Base-by-base conservation (phyloP, 306 rosid species). In the Trichosanthes truncata region DNA sequence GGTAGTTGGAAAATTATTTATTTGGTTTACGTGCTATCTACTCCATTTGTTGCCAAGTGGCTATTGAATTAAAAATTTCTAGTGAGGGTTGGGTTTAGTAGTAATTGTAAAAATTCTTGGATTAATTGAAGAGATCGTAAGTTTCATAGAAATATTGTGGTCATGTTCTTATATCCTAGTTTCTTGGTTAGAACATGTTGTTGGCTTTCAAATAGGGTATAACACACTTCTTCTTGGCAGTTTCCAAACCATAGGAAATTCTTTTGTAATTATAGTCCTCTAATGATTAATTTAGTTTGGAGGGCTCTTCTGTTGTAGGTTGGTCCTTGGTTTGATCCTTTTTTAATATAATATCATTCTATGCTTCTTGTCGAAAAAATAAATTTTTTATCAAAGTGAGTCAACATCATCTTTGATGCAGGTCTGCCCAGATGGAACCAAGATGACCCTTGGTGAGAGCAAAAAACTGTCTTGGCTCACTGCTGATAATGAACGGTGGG, bases 401-500 rank as follows among this genome's bases (percentile, higher is more conserved):
- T 43, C 61, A 14, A 43, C 77, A 79, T 86, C 69, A 51, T 83
- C 52, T 26, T 49, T 20, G 72, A 76, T 80, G 17, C 88, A 95
- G 98, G 89, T 89, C 48, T 87, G 97, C 35, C 88, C 89, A 86
- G 98, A 95, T 89, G 98, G 98, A 77, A 92, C 97, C 7, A 95
- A 92, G 87, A 95, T 95, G 98, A 82, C 97, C 57, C 98, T 95
- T 85, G 83, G 97, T 81, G 97, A 95, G 80, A 92, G 85, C 89
- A 95, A 92, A 88, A 92, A 87, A 84, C 65, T 95, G 91, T 95
- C 98, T 80, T 97, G 92, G 83, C 94, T 83, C 84, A 92, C 93
- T 61, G 96, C 97, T 69, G 98, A 95, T 88, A 95, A 95, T 83
- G 98, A 97, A 76, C 97, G 91, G 87, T 95, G 98, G 98, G 98